Conservation (phyloP, 169 alveolate genomes). For the Babesia sp. region DNA sequence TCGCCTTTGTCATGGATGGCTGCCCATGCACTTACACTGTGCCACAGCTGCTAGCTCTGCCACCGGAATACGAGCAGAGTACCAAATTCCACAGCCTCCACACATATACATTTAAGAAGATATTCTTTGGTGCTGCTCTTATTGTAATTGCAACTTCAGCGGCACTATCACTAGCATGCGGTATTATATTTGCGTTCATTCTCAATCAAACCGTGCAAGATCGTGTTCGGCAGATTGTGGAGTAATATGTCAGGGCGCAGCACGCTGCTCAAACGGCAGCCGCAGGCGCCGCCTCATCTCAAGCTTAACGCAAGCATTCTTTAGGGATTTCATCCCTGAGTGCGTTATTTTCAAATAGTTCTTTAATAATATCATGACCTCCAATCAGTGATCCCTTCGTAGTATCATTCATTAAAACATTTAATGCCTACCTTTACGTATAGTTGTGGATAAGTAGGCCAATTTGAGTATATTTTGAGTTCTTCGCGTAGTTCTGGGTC, state of each 20-base stretch:
- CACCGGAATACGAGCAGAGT: slow-evolving; percentile 3
- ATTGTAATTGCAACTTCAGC: neutral
- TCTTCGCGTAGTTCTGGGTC: slow-evolving; percentile 83
- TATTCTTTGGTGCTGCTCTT: neutral
- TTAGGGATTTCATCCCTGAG: slow-evolving; percentile 63
- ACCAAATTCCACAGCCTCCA: slow-evolving; percentile 5
- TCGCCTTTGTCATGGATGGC: slow-evolving; percentile 15
- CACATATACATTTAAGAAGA: neutral
- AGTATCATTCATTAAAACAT: neutral
- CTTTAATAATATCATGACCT: slow-evolving; percentile 79
- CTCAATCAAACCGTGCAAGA: too few relatives aligned
- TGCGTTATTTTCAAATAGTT: slow-evolving; percentile 68
- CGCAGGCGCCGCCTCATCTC: neutral
- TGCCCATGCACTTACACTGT: slow-evolving; percentile 16
- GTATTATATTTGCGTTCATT: neutral
- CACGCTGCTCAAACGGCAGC: too few relatives aligned
- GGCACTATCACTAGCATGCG: neutral
- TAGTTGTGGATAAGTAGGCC: slow-evolving; percentile 94
- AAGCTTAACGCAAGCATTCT: slow-evolving; percentile 45
- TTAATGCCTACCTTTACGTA: slow-evolving; percentile 80
- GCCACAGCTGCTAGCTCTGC: neutral
- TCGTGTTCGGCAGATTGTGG: too few relatives aligned
- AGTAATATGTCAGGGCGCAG: too few relatives aligned
- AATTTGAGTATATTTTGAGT: slow-evolving; percentile 86
- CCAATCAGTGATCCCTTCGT: slow-evolving; percentile 71